Evolutionary conservation across 768 basidiomycete genomes (phyloP).

Genomic region (Suillus variegatus): DNA sequence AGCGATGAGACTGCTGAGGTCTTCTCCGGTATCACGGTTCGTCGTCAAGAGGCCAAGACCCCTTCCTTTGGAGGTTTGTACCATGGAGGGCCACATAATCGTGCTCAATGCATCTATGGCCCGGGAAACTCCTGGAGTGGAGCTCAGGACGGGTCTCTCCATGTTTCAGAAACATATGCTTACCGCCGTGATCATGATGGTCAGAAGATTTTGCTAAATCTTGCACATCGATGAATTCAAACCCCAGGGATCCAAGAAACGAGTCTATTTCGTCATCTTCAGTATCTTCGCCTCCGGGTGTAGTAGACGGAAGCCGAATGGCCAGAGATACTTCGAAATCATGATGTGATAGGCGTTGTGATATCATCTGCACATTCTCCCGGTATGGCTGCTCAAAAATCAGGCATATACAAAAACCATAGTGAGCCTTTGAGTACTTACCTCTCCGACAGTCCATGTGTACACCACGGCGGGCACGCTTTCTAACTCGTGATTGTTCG

Average conservation of each 20-base stretch:
- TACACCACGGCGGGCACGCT: constrained; percentile 72
- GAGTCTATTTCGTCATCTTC: constrained; percentile 53
- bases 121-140: constrained; percentile 53
- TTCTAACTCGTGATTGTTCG: constrained; percentile 35
- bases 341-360: constrained; percentile 47
- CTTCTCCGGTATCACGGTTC: constrained; percentile 1
- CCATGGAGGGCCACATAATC: constrained; percentile 87
- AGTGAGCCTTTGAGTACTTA: constrained; percentile 30
- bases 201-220: constrained; percentile 10
- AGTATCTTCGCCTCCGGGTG: constrained; percentile 44
- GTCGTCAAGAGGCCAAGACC: background rate
- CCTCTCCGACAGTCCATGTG: constrained; percentile 70
- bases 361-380: constrained; percentile 53
- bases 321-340: constrained; percentile 76
- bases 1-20: constrained; percentile 9
- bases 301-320: constrained; percentile 47
- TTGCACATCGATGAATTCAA: constrained; percentile 68
- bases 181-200: constrained; percentile 19
- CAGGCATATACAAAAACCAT: background rate
- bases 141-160: background rate
- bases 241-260: constrained; percentile 67
- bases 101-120: constrained; percentile 81
- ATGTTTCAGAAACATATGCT: constrained; percentile 1
- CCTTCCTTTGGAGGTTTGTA: constrained; percentile 28
- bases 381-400: constrained; percentile 50